Base-by-base conservation (phyloP, 768 basidiomycete genomes). In the Tulasnella sp. region DNA sequence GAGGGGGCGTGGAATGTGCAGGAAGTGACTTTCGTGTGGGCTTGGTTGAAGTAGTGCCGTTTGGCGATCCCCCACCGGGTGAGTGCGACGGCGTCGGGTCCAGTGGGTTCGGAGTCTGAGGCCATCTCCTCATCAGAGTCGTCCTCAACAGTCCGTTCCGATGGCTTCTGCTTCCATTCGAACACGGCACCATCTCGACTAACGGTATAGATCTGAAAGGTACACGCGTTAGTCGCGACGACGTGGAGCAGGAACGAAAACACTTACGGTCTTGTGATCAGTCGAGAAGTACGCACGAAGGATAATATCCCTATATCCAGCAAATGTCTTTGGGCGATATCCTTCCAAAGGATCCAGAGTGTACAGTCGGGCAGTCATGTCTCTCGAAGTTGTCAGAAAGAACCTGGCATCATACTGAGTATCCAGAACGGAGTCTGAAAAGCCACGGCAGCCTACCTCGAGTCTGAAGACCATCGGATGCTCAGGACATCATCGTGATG, bases 141-240 rank as follows among this genome's bases (percentile, higher is more conserved):
- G 63, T 80, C 80, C 41, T 90, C 88, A 1, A 84, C 84, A 11
- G 70, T 77, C 2, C 79, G 77, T 1, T 78, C 80, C 9, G 77
- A 77, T 64, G 82, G 82, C 81, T 98, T 98, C 59, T 89, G 90
- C 75, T 86, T 89, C 97, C 97, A 99, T 0, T 89, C 90, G 79
- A 98, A 98, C 0, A 97, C 92, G 0, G 95, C 95, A 29, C 97
- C 97, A 76, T 99, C 97, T 69, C 92, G 88, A 74, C 94, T 94
- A 69, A 98, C 87, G 8, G 96, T 99, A 78, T 96, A 98, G 69
- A 98, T 95, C 95, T 98, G 74, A 62, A 16, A 71, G 70, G 22
- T n/a, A n/a, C 6, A 73, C 22, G 70, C 40, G 39, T 16, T 42
- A 17, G 11, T 39, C 70, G 37, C 6, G 29, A 9, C 8, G 5